These are phyloP conservation scores for Malassezia restricta DNA, from an alignment of 1,284 basidiomycete species.

Conservation along the genomic window DNA sequence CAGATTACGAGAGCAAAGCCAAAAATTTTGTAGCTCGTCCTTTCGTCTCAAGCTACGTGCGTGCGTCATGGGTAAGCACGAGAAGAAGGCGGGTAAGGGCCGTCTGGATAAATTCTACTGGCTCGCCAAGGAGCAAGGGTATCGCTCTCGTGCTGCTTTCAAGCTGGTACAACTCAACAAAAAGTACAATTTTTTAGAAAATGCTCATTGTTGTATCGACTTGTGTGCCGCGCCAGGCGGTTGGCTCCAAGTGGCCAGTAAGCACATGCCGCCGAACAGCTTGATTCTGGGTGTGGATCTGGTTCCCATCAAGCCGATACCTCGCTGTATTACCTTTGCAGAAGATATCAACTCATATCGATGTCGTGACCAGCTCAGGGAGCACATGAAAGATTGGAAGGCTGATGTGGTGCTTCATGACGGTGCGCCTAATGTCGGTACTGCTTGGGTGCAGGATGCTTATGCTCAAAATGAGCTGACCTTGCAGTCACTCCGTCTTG, in stretches of 20 bases:
- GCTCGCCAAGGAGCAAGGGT: conserved; percentile 76
- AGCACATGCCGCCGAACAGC: conserved; percentile 91
- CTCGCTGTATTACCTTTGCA: conserved; percentile 79
- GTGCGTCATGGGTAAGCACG: conserved; percentile 36
- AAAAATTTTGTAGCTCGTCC: not conserved
- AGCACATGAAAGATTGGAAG: conserved; percentile 95
- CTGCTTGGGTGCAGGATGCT: conserved; percentile 98
- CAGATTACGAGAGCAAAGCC: conserved; percentile 1
- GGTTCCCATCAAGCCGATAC: conserved; percentile 90
- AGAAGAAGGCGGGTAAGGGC: conserved; percentile 45
- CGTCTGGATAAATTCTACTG: conserved; percentile 47
- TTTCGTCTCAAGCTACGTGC: not conserved
- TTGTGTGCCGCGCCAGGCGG: conserved; percentile 97
- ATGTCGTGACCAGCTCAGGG: conserved; percentile 75
- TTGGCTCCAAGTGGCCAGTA: conserved; percentile 96
- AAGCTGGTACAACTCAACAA: conserved; percentile 99
- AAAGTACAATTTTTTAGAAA: conserved; percentile 84
- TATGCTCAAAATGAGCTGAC: conserved; percentile 96
- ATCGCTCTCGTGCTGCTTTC: conserved; percentile 97
- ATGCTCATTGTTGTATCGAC: conserved; percentile 88
- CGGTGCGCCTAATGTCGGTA: conserved; percentile 98
- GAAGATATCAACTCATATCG: conserved; percentile 87
- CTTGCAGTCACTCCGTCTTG: conserved; percentile 86
- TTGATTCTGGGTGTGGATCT: conserved; percentile 94
- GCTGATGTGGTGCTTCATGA: conserved; percentile 98